phyloP scores from a whole-genome alignment of 2,329 filamentous ascomycete genomes.

The Neocatenulostroma microsporum region DNA sequence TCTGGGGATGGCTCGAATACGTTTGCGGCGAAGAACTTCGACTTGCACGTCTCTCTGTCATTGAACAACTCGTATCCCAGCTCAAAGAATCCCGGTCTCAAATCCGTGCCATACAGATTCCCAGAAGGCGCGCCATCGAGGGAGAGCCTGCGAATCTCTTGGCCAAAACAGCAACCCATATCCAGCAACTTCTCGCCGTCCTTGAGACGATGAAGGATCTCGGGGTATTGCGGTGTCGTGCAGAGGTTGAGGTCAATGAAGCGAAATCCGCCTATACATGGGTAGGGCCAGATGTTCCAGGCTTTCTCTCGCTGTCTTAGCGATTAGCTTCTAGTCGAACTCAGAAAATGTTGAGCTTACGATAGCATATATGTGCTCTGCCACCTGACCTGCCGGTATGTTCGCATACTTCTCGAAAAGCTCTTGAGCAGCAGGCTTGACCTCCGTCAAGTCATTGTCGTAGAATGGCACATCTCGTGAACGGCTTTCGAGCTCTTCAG shows the following conservation, averaged over 20 bases:
- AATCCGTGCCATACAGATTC: slow-evolving; percentile 28
- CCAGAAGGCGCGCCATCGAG: slow-evolving; percentile 27
- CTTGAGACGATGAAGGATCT: neutral
- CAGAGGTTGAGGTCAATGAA: slow-evolving; percentile 1
- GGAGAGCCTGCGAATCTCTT: slow-evolving; percentile 32
- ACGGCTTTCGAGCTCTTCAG: neutral
- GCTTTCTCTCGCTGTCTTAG: slow-evolving; percentile 5
- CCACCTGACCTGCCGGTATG: slow-evolving; percentile 27
- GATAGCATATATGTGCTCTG: slow-evolving; percentile 28
- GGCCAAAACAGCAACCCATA: slow-evolving; percentile 33
- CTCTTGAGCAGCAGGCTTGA: slow-evolving; percentile 8
- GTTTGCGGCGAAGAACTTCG: slow-evolving; percentile 27
- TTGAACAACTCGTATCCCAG: slow-evolving; percentile 32
- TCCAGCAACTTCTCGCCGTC: slow-evolving; percentile 29
- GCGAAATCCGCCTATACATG: slow-evolving; percentile 3
- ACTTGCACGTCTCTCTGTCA: slow-evolving; percentile 25
- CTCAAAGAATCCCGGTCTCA: slow-evolving; percentile 26
- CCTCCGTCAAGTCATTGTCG: neutral
- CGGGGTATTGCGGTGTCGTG: neutral
- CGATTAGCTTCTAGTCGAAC: too few relatives aligned
- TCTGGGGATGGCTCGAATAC: slow-evolving; percentile 20
- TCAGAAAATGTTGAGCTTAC: slow-evolving; percentile 16
- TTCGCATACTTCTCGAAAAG: slow-evolving; percentile 34
- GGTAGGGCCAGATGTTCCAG: slow-evolving; percentile 3
- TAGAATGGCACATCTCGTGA: neutral